phyloP scores from a whole-genome alignment of 768 basidiomycete species.

The Naematelia encephala region DNA sequence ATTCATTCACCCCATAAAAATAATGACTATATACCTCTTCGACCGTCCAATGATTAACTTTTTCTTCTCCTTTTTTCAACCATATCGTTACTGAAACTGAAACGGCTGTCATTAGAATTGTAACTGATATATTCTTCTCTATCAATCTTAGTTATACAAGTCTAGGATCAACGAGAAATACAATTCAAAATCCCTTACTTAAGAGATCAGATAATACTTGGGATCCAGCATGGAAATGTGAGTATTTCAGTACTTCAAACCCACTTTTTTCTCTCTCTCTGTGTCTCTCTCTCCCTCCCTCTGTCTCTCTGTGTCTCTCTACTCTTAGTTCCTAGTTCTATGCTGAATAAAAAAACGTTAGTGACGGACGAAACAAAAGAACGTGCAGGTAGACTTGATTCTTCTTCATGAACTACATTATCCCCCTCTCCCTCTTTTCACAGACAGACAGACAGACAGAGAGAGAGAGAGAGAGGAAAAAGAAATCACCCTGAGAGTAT shows the following conservation, averaged over 20 bases:
- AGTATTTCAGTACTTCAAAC: constrained; percentile 6
- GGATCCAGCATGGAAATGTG: constrained; percentile 45
- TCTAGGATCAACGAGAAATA: constrained; percentile 91
- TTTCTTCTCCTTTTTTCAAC: too few species aligned
- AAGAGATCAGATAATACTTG: constrained; percentile 10
- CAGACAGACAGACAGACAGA: too few species aligned
- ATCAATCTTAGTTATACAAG: constrained; percentile 76
- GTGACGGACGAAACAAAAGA: constrained; percentile 36
- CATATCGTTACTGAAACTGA: too few species aligned
- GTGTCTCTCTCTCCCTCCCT: neutral
- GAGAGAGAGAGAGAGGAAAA: too few species aligned
- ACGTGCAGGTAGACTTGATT: constrained; percentile 27
- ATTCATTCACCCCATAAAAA: too few species aligned
- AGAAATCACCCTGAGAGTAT: too few species aligned
- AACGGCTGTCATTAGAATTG: too few species aligned
- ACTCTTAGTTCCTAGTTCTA: neutral
- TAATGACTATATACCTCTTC: too few species aligned
- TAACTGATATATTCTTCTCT: neutral
- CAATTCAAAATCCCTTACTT: constrained; percentile 78
- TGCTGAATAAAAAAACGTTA: too few species aligned
- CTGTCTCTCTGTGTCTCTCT: neutral
- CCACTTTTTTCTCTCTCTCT: neutral
- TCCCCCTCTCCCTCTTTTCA: neutral
- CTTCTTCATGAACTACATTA: constrained; percentile 10
- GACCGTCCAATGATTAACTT: too few species aligned